Evolutionary conservation across 257 asterid genomes (phyloP).

Genomic region (Ligustrum vulgare): DNA sequence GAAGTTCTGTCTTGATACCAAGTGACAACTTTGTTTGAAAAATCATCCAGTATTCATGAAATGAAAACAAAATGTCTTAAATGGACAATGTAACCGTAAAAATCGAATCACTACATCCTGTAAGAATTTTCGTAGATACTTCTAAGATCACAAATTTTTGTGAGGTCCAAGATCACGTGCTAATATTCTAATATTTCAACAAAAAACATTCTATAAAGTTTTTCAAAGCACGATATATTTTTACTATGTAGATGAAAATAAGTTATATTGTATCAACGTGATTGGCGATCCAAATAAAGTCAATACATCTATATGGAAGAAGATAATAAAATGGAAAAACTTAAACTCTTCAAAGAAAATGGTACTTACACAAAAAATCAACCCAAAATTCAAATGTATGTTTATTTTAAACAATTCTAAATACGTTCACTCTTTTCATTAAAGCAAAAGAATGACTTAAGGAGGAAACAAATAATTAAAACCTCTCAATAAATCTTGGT

Average conservation of each 20-base stretch:
- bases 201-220: neutral
- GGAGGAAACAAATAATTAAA: slow-evolving; percentile 9
- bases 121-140: neutral
- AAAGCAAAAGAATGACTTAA: neutral
- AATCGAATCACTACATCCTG: neutral
- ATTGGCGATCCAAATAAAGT: no score
- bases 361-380: neutral
- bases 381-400: neutral
- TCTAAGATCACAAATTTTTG: no score
- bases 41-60: neutral
- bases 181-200: neutral
- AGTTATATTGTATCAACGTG: no score
- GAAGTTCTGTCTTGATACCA: neutral
- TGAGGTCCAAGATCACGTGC: neutral
- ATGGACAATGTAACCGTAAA: slow-evolving; percentile 9
- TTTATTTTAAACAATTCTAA: neutral
- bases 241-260: no score
- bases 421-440: slow-evolving; percentile 7
- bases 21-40: neutral
- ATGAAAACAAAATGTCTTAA: slow-evolving; percentile 1
- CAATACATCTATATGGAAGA: no score
- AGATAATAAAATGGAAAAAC: no score
- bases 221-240: no score
- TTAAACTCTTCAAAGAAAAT: no score
- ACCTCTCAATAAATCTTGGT: slow-evolving; percentile 27